Conservation (phyloP, 2,329 filamentous ascomycete genomes). For the Penicillium sp. region DNA sequence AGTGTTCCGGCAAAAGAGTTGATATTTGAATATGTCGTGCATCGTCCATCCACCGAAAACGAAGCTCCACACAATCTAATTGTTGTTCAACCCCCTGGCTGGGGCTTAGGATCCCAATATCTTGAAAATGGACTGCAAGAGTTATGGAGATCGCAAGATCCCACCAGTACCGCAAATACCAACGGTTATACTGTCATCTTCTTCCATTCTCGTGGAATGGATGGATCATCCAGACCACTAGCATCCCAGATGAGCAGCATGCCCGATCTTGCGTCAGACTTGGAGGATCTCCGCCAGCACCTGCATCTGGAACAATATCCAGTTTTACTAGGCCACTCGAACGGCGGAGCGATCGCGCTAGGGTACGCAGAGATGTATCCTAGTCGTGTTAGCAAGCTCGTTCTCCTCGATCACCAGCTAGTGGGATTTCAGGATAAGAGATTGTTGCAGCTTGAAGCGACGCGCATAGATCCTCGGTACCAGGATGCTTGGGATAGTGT, state of each 20-base stretch:
- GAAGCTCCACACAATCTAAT: neutral
- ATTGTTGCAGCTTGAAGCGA: neutral
- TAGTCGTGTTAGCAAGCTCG: neutral
- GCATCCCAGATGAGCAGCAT: conserved; percentile 1
- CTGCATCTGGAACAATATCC: neutral
- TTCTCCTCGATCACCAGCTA: conserved; percentile 4
- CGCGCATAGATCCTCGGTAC: neutral
- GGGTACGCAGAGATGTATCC: conserved; percentile 4
- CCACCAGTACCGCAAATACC: neutral
- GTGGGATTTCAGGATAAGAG: neutral
- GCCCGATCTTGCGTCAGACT: conserved; percentile 1
- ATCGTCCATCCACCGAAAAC: neutral
- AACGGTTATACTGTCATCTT: neutral
- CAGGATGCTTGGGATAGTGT: conserved; percentile 2
- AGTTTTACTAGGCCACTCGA: neutral
- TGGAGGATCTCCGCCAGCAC: conserved; percentile 1
- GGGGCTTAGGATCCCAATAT: neutral
- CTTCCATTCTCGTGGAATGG: conserved; percentile 1
- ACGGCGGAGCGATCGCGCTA: conserved; percentile 2
- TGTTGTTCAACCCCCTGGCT: neutral
- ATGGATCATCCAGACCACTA: neutral
- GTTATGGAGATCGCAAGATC: neutral
- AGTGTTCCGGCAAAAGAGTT: neutral
- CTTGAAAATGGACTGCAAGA: neutral
- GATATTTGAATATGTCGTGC: conserved; percentile 2